Evolutionary conservation across 208 protist genomes (phyloP), one percentile per base, ranked within the genome.

Genomic region (Crithidia brevicula): DNA sequence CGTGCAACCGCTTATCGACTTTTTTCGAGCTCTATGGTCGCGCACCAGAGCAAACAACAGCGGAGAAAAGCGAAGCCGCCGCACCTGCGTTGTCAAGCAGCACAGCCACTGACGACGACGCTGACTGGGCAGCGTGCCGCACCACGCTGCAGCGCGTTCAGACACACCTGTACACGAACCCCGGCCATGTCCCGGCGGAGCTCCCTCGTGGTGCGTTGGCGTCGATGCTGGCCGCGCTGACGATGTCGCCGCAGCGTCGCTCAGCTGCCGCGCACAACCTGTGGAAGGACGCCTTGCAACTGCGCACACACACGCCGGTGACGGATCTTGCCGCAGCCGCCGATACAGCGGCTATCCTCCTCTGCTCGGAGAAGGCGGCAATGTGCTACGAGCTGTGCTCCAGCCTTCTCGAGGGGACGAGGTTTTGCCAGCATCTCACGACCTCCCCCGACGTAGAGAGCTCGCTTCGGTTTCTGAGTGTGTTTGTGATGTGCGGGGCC

Each of bases 1-100:
- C 4, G 20, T 64, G 38, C 38, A 40, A 43, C 33, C 69, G 53
- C 4, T 69, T 36, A 15, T 49, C 62, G 5, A 40, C 20, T n/a
- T 75, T 75, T 40, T 64, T 75, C 20, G 69, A 75, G 43, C 69
- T 75, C 15, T 75, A 75, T 47, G 69, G 69, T 2, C 69, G 69
- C 38, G 36, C 61, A 28, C 58, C 58, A 10, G 34, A 50, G 31
- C 43, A 43, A 13, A 9, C 18, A 27, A 25, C 22, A 18, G 45
- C 59, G 8, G 53, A 28, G 28, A 43, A 7, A 30, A 63, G 45
- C 9, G 23, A 18, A 2, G 30, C 15, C 23, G 42, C 25, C 11
- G 23, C 50, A 18, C 18, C 54, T 22, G 49, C 18, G 34, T 34
- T 36, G 36, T 56, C 43, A n/a, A 40, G 53, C 70, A 61, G 57